Evolutionary conservation across 176 grass and related monocot species (phyloP).

Genomic region (Carex cristatella): DNA sequence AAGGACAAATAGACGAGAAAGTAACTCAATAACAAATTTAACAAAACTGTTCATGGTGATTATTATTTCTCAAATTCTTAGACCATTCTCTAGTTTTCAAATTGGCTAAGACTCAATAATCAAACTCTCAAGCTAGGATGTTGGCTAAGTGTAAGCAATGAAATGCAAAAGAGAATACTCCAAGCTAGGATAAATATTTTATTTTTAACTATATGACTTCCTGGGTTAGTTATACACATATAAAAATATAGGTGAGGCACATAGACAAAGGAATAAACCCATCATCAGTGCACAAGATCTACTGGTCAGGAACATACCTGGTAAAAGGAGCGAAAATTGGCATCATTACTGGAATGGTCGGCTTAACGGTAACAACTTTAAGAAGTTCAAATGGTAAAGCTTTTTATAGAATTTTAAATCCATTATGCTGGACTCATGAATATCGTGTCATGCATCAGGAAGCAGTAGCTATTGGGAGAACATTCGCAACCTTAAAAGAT

Average conservation of each 20-base stretch:
- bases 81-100: background rate
- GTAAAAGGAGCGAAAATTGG: slow-evolving; percentile 66
- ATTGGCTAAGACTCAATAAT: too few species aligned
- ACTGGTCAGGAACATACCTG: slow-evolving; percentile 48
- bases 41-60: background rate
- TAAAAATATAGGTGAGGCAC: slow-evolving; percentile 58
- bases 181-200: background rate
- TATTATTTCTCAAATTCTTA: background rate
- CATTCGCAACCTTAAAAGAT: slow-evolving; percentile 76
- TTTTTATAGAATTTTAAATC: background rate
- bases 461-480: slow-evolving; percentile 96
- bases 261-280: slow-evolving; percentile 80
- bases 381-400: background rate
- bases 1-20: background rate
- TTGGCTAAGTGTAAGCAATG: background rate
- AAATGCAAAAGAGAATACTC: background rate
- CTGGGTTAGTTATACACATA: background rate
- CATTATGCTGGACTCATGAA: slow-evolving; percentile 3
- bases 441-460: slow-evolving; percentile 44
- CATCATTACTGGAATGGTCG: slow-evolving; percentile 60
- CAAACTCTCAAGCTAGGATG: background rate
- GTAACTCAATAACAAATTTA: background rate
- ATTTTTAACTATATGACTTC: background rate
- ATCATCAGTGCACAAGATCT: slow-evolving; percentile 50
- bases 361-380: slow-evolving; percentile 55